A percentile compares a stretch with the other conserved stretches of the same genome.
Evolutionary conservation across 495 filamentous ascomycete genomes (phyloP).

Genomic region (Glonium stellatum): DNA sequence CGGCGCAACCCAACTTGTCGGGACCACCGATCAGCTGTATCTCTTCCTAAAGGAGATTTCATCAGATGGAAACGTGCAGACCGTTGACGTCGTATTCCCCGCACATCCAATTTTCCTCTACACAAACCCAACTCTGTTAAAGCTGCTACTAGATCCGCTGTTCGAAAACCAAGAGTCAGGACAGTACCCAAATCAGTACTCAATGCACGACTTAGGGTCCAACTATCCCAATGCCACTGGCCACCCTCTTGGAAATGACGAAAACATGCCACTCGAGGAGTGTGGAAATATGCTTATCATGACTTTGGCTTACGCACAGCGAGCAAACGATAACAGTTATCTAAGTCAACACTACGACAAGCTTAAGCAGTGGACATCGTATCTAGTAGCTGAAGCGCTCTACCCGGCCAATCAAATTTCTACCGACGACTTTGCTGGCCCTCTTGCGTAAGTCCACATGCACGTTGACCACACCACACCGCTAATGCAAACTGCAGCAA

Average conservation of each 20-base stretch:
- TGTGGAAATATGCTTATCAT: slow-evolving; percentile 39
- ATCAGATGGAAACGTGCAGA: slow-evolving; percentile 35
- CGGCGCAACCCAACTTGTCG: slow-evolving; percentile 26
- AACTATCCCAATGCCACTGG: slow-evolving; percentile 35
- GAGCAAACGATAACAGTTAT: slow-evolving; percentile 41
- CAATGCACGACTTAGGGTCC: slow-evolving; percentile 34
- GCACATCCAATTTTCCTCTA: slow-evolving; percentile 33
- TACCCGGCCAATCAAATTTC: slow-evolving; percentile 32
- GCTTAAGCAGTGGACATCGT: slow-evolving; percentile 34
- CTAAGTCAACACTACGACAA: slow-evolving; percentile 34
- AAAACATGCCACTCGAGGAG: slow-evolving; percentile 36
- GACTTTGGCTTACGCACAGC: slow-evolving; percentile 44
- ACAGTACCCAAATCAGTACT: slow-evolving; percentile 28
- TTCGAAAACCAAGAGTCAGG: slow-evolving; percentile 34
- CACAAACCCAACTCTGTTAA: slow-evolving; percentile 28
- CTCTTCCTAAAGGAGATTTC: slow-evolving; percentile 36
- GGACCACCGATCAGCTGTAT: slow-evolving; percentile 17
- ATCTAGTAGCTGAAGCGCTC: slow-evolving; percentile 31
- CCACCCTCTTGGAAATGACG: slow-evolving; percentile 29
- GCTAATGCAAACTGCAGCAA: slow-evolving; percentile 32
- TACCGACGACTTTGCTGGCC: slow-evolving; percentile 37
- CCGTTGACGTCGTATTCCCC: slow-evolving; percentile 38
- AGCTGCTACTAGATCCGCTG: slow-evolving; percentile 30
- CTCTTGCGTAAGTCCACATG: slow-evolving; percentile 34
- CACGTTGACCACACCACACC: not conserved